Base-by-base conservation (phyloP, 179 eudicot species). In the Silene coronaria region DNA sequence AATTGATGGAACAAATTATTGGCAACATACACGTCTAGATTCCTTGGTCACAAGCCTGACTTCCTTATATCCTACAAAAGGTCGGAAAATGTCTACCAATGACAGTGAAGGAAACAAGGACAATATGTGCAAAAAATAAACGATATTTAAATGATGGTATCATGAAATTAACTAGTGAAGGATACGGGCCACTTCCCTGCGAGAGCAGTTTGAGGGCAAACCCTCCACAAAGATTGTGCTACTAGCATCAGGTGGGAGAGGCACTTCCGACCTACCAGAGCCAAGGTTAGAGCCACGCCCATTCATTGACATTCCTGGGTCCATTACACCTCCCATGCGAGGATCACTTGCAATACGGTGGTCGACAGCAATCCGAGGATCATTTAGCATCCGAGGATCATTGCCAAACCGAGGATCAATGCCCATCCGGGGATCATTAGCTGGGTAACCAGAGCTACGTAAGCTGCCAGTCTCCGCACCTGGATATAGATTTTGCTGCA, bases 181-280 rank as follows among this genome's bases (percentile, higher is more conserved):
- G 98, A 94, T 94, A 94, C 97, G 98, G 42, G 98, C 88, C 34
- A 90, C 97, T 77, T 94, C 97, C 64, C 97, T 85, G 32, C 91
- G 88, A 13, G 88, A 85, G 77, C 96, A 89, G 74, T 88, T 89
- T 10, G 91, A 74, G 80, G 98, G 97, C 84, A 91, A 85, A 28
- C 95, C 91, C 80, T 90, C 92, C 34, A 90, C 85, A 60, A 79
- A 91, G 19, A 91, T 73, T 45, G 97, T 91, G 71, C 75, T 88
- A 46, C 89, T 81, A 76, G 97, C 97, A 88, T 88, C 91, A 48
- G 87, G 86, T 53, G 97, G 97, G 61, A 90, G 97, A 67, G 92
- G 73, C 65, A 88, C 71, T 36, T 89, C 97, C 53, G 85, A 76
- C 79, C 86, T 80, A 48, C 87, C 89, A 73, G 89, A 85, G 66